These are phyloP conservation scores for Amborella trichopoda DNA, from an alignment of 164 flowering plant species.

Conservation along the genomic window DNA sequence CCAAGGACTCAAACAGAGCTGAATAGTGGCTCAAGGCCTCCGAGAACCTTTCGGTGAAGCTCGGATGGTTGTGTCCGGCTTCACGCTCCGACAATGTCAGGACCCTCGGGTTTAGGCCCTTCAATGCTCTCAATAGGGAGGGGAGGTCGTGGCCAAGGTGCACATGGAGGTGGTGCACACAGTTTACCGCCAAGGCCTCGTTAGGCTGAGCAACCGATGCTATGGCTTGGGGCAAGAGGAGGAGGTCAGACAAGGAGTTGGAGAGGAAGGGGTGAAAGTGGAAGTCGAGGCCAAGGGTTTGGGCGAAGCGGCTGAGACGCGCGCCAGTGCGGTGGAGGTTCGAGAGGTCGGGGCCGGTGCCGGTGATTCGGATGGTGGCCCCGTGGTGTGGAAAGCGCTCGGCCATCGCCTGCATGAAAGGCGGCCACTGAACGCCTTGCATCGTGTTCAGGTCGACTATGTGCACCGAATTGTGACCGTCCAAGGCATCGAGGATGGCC, in stretches of 20 bases:
- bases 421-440: slow-evolving; percentile 97
- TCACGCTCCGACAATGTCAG: slow-evolving; percentile 74
- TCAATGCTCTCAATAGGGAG: slow-evolving; percentile 43
- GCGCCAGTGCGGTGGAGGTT: slow-evolving; percentile 60
- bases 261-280: slow-evolving; percentile 58
- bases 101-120: slow-evolving; percentile 57
- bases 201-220: slow-evolving; percentile 26
- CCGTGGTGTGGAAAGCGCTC: slow-evolving; percentile 25
- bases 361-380: slow-evolving; percentile 72
- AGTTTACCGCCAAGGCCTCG: slow-evolving; percentile 69
- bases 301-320: slow-evolving; percentile 62
- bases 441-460: slow-evolving; percentile 78
- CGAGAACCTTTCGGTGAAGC: slow-evolving; percentile 43
- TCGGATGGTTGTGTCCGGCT: slow-evolving; percentile 57
- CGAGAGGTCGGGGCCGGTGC: slow-evolving; percentile 42
- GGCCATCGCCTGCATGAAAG: slow-evolving; percentile 77
- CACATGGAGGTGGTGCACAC: slow-evolving; percentile 56
- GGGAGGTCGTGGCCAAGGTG: slow-evolving; percentile 20
- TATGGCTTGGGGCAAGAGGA: slow-evolving; percentile 19
- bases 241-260: slow-evolving; percentile 6
- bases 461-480: slow-evolving; percentile 47
- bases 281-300: slow-evolving; percentile 64
- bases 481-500: slow-evolving; percentile 74
- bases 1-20: slow-evolving; percentile 73
- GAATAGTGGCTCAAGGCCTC: slow-evolving; percentile 73